These are phyloP conservation scores for Grosmannia huntii DNA, from an alignment of 2,329 filamentous ascomycete genomes.

Conservation along the genomic window DNA sequence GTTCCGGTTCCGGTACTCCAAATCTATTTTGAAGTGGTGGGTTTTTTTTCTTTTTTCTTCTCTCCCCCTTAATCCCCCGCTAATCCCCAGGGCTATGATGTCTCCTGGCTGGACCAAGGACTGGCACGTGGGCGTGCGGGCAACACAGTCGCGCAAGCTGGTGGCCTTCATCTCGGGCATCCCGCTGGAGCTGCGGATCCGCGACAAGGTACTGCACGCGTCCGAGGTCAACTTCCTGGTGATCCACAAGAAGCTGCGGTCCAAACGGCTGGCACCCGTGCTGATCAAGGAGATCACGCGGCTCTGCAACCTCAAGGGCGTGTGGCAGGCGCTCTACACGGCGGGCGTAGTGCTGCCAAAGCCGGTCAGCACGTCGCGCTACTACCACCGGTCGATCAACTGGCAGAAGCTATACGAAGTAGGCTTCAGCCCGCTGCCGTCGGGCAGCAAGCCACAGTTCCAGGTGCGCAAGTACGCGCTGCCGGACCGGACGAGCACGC, in stretches of 20 bases:
- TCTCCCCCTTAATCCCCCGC: too few relatives aligned
- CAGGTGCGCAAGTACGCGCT: conserved; percentile 81
- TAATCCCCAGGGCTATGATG: conserved; percentile 63
- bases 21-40: conserved; percentile 78
- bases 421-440: conserved; percentile 80
- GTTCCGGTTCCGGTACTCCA: conserved; percentile 94
- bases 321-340: conserved; percentile 95
- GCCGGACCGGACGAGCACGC: conserved; percentile 58
- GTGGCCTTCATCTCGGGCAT: conserved; percentile 95
- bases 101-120: conserved; percentile 86
- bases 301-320: conserved; percentile 70
- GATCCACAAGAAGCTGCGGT: conserved; percentile 93
- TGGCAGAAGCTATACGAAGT: conserved; percentile 95
- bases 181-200: conserved; percentile 70
- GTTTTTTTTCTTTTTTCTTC: conserved; percentile 12
- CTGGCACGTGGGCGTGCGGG: conserved; percentile 92
- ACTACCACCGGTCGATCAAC: conserved; percentile 87
- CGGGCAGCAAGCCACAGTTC: conserved; percentile 69
- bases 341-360: conserved; percentile 83
- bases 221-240: conserved; percentile 98
- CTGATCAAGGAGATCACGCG: conserved; percentile 97
- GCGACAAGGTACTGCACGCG: conserved; percentile 59
- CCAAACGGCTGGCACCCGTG: conserved; percentile 82
- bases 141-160: conserved; percentile 68
- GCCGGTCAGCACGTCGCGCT: conserved; percentile 83